These are phyloP conservation scores for Ogataea ramenticola DNA, from an alignment of 805 yeast species.

Conservation along the genomic window DNA sequence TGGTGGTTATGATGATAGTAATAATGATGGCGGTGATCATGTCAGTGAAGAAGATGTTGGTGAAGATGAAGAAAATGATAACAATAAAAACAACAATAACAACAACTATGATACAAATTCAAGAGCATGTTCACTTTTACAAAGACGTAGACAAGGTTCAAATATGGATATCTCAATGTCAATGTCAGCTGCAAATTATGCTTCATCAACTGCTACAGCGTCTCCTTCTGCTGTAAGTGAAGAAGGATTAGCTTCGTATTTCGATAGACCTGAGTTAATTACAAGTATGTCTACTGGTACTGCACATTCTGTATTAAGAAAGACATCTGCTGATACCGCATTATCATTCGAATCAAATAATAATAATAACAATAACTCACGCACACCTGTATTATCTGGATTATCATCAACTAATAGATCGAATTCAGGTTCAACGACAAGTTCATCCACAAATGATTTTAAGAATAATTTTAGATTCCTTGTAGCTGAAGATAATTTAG, in stretches of 20 bases:
- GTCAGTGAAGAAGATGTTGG: background rate
- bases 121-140: background rate
- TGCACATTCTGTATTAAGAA: constrained; percentile 29
- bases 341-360: background rate
- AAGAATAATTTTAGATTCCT: constrained; percentile 40
- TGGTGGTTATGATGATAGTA: background rate
- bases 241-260: constrained; percentile 14
- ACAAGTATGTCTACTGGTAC: constrained; percentile 47
- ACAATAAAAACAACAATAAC: too few relatives aligned
- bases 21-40: too few relatives aligned
- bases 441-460: background rate
- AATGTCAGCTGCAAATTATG: background rate
- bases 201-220: background rate
- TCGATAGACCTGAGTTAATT: constrained; percentile 37
- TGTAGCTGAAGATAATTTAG: constrained; percentile 91
- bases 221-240: constrained; percentile 2
- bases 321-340: constrained; percentile 11
- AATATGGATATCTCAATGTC: background rate
- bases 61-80: background rate
- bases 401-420: background rate
- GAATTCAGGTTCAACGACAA: background rate
- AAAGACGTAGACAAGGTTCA: background rate
- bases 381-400: background rate
- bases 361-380: too few relatives aligned
- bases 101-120: background rate